Conservation (phyloP, 495 filamentous ascomycete genomes). For the Penicillium ucsense region DNA sequence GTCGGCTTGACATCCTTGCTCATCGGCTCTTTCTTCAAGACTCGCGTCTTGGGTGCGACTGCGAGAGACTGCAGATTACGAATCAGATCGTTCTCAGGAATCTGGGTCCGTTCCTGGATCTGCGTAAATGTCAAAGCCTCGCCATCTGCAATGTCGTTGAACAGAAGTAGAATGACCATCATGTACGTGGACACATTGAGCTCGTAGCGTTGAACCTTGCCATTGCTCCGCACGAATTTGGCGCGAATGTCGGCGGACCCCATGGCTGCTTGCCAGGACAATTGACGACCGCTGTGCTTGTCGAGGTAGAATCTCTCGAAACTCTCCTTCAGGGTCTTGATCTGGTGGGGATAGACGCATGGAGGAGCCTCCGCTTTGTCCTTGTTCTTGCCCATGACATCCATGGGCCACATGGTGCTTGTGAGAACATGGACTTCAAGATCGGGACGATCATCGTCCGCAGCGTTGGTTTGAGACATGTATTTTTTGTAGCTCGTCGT, state of each 20-base stretch:
- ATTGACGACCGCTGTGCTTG: slow-evolving; percentile 74
- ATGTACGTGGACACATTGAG: slow-evolving; percentile 87
- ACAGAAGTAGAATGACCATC: slow-evolving; percentile 82
- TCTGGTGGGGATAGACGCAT: slow-evolving; percentile 63
- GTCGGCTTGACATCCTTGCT: slow-evolving; percentile 70
- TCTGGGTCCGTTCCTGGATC: slow-evolving; percentile 72
- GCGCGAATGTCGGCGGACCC: slow-evolving; percentile 83
- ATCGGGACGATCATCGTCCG: slow-evolving; percentile 60
- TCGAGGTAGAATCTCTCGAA: slow-evolving; percentile 86
- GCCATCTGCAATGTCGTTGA: slow-evolving; percentile 65
- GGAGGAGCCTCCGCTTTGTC: slow-evolving; percentile 42
- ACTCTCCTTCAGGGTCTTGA: slow-evolving; percentile 69
- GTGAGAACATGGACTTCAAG: slow-evolving; percentile 79
- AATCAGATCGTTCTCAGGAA: slow-evolving; percentile 67
- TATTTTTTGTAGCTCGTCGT: slow-evolving; percentile 63
- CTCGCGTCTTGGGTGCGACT: slow-evolving; percentile 71
- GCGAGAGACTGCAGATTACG: slow-evolving; percentile 79
- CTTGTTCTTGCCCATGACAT: slow-evolving; percentile 59
- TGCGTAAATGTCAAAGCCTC: slow-evolving; percentile 70
- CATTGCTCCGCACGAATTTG: slow-evolving; percentile 61
- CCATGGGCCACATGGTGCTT: slow-evolving; percentile 87
- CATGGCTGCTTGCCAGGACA: slow-evolving; percentile 77
- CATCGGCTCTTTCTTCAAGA: slow-evolving; percentile 77
- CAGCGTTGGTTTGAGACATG: slow-evolving; percentile 51
- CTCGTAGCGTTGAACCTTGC: slow-evolving; percentile 72